These are phyloP conservation scores for Leucocoprinus sp. DNA, from an alignment of 768 basidiomycete species.

Conservation along the genomic window DNA sequence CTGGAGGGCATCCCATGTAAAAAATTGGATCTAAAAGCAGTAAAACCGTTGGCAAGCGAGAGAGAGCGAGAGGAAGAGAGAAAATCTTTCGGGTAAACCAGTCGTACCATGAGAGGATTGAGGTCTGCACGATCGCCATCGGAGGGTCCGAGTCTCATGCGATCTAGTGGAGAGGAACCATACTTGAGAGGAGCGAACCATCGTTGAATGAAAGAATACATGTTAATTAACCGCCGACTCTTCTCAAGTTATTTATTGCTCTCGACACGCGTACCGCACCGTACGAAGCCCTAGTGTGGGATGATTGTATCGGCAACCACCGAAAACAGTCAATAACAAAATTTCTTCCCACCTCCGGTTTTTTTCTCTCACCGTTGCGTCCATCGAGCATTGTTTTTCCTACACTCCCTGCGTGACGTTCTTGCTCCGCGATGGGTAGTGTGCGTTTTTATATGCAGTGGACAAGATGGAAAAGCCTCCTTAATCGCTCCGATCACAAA, in stretches of 20 bases:
- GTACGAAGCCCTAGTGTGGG: too few relatives aligned
- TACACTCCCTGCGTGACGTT: slow-evolving; percentile 52
- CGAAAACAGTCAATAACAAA: slow-evolving; percentile 8
- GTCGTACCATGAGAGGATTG: slow-evolving; percentile 64
- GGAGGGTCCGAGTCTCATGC: slow-evolving; percentile 56
- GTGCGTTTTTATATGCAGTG: slow-evolving; percentile 31
- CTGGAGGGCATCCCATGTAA: slow-evolving; percentile 68
- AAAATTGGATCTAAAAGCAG: slow-evolving; percentile 60
- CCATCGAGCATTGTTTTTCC: slow-evolving; percentile 40
- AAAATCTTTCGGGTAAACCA: neutral
- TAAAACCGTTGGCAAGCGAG: neutral
- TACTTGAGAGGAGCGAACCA: slow-evolving; percentile 11
- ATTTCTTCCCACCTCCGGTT: slow-evolving; percentile 10
- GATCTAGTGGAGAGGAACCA: slow-evolving; percentile 35
- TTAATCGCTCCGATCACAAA: slow-evolving; percentile 82
- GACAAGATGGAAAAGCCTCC: slow-evolving; percentile 51
- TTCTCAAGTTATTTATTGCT: too few relatives aligned
- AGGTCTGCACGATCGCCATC: slow-evolving; percentile 23
- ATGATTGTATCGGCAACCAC: neutral
- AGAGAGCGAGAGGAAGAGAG: slow-evolving; percentile 1
- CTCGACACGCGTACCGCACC: too few relatives aligned
- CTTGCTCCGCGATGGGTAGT: slow-evolving; percentile 47
- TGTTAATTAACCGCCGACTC: too few relatives aligned
- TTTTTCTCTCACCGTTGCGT: slow-evolving; percentile 23
- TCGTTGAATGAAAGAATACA: slow-evolving; percentile 13